Percentiles rank a stretch among this genome's conserved stretches.
Conservation (phyloP, 1,284 basidiomycete genomes). For the Marasmius oreades region DNA sequence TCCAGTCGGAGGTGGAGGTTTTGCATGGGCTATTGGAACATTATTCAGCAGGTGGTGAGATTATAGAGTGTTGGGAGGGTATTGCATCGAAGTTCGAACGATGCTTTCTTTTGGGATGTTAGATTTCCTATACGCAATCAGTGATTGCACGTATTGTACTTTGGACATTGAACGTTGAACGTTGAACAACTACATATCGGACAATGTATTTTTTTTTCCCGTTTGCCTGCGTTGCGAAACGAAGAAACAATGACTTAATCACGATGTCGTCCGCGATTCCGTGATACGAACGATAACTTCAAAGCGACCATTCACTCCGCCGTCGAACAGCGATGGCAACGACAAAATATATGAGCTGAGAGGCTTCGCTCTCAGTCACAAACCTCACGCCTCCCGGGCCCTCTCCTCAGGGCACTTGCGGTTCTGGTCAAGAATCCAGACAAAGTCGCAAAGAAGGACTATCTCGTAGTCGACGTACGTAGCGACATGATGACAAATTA, state of each 20-base stretch:
- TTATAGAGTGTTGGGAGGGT: too few species aligned
- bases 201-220: not conserved
- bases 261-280: too few species aligned
- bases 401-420: conserved; percentile 64
- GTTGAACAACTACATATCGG: not conserved
- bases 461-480: conserved; percentile 73
- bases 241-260: too few species aligned
- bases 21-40: conserved; percentile 52
- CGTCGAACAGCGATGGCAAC: not conserved
- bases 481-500: too few species aligned
- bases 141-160: too few species aligned
- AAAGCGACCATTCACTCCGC: too few species aligned
- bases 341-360: not conserved
- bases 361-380: not conserved
- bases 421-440: conserved; percentile 55
- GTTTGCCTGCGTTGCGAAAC: too few species aligned
- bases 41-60: conserved; percentile 38
- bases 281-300: not conserved
- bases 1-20: conserved; percentile 47
- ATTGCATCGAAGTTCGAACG: too few species aligned
- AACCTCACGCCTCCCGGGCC: not conserved
- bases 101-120: too few species aligned
- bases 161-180: too few species aligned
- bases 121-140: too few species aligned
- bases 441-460: conserved; percentile 59